Base-by-base conservation (phyloP, 805 yeast genomes). In the Hyphopichia homilentoma region DNA sequence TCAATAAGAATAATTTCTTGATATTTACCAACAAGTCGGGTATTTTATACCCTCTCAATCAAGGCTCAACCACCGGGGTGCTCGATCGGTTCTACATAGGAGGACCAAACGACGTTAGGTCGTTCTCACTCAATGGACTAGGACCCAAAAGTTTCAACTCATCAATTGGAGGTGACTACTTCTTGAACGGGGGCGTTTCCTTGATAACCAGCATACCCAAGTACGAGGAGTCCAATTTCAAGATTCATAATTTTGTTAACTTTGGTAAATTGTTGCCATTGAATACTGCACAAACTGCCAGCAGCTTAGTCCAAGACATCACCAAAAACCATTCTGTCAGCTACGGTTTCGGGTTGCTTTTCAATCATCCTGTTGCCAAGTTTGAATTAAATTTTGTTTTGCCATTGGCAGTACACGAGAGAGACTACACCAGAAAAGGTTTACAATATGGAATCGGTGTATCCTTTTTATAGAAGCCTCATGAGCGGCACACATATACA, bases 21-120 rank as follows among this genome's bases (percentile, higher is more conserved):
- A 54, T 65, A 2, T 29, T 53, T 22, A 41, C 68, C 21, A 46
- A 43, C 27, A 65, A 62, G 35, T 43, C 57, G 1, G 73, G 73
- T 1, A 27, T 58, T 1, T 46, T 67, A 23, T 48, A 46, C 33
- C 45, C 58, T 1, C 41, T 48, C 6, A 29, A 25, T 5, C 39
- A 40, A 3, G 40, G 65, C 9, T 48, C 57, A n/a, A 65, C 58
- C 41, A 54, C 22, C 8, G 11, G 11, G 22, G 14, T 75, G 6
- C 58, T 75, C 56, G 81, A 76, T 48, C 54, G 77, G 28, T 75
- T 74, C 36, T 72, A 66, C 44, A 55, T 68, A 3, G 81, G 81
- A n/a, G 81, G 81, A 2, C 74, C 81, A 8, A 75, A 75, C 41
- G 81, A 75, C 39, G 65, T 76, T 6, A 59, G 81, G 27, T 70